Percentiles rank a stretch among this genome's conserved stretches.
Evolutionary conservation across 2,329 filamentous ascomycete species (phyloP).

Genomic region (Phaeoacremonium minimum): DNA sequence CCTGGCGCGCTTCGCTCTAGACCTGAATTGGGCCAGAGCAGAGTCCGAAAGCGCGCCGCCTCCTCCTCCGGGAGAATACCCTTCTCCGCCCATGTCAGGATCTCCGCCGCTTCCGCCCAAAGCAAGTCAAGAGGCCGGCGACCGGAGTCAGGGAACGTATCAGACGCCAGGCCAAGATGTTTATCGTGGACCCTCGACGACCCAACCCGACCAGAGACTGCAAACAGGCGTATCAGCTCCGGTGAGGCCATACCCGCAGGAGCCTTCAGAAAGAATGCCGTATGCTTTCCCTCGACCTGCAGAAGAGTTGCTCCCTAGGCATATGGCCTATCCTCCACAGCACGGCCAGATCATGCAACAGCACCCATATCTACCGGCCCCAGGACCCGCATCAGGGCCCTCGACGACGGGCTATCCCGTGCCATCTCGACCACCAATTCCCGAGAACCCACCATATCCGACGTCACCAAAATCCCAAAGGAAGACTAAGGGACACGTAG

Average conservation of each 20-base stretch:
- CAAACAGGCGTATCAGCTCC: slow-evolving; percentile 23
- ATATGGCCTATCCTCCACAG: slow-evolving; percentile 24
- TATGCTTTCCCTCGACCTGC: slow-evolving; percentile 35
- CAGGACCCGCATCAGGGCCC: slow-evolving; percentile 24
- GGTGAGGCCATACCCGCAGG: slow-evolving; percentile 30
- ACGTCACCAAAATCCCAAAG: slow-evolving; percentile 57
- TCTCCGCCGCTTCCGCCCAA: slow-evolving; percentile 59
- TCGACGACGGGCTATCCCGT: slow-evolving; percentile 25
- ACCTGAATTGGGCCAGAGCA: slow-evolving; percentile 52
- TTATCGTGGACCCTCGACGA: slow-evolving; percentile 35
- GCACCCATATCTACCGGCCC: slow-evolving; percentile 17
- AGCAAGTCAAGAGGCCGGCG: slow-evolving; percentile 51
- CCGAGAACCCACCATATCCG: slow-evolving; percentile 39
- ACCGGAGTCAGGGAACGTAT: slow-evolving; percentile 47
- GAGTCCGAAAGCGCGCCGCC: slow-evolving; percentile 49
- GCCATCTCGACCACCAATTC: slow-evolving; percentile 25
- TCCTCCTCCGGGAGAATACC: slow-evolving; percentile 57
- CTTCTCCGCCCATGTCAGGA: slow-evolving; percentile 71
- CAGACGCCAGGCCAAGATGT: slow-evolving; percentile 43
- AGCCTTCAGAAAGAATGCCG: slow-evolving; percentile 31
- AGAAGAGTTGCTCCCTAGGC: slow-evolving; percentile 24
- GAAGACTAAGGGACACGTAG: slow-evolving; percentile 76
- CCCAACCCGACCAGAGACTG: slow-evolving; percentile 28
- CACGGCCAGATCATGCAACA: slow-evolving; percentile 25
- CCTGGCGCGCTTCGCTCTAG: slow-evolving; percentile 49